phyloP scores from a whole-genome alignment of 2,329 filamentous ascomycete species.

The Whalleya microplaca region DNA sequence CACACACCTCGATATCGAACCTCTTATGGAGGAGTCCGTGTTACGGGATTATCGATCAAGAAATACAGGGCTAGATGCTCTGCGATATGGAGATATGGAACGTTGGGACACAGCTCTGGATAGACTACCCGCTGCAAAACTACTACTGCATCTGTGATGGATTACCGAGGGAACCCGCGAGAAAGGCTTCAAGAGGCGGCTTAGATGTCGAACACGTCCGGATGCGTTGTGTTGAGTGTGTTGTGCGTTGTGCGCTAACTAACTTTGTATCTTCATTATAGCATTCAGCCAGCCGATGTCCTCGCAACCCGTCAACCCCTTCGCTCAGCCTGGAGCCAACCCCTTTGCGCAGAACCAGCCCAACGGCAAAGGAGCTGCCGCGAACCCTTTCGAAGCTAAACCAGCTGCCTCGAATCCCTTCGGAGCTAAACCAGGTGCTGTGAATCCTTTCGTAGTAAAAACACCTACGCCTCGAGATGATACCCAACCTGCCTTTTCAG shows the following conservation, averaged over 20 bases:
- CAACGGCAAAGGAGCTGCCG: constrained; percentile 8
- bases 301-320: constrained; percentile 26
- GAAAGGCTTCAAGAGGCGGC: background rate
- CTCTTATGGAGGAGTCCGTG: background rate
- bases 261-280: constrained; percentile 26
- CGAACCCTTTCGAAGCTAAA: constrained; percentile 10
- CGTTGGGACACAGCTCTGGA: background rate
- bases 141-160: background rate
- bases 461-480: constrained; percentile 8
- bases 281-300: constrained; percentile 27
- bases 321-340: constrained; percentile 25
- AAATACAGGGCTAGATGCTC: background rate
- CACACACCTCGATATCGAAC: too few relatives aligned
- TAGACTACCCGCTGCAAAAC: background rate
- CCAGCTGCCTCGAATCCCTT: constrained; percentile 11
- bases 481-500: constrained; percentile 18
- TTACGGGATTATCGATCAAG: background rate
- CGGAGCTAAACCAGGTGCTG: background rate
- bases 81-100: background rate
- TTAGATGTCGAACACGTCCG: background rate
- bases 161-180: background rate
- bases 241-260: constrained; percentile 14
- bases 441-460: constrained; percentile 10
- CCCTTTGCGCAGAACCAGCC: constrained; percentile 22
- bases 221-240: background rate